Evolutionary conservation across 176 grass and related monocot genomes (phyloP), one percentile per base, ranked within the genome.

Genomic region (Hyparrhenia diplandra): DNA sequence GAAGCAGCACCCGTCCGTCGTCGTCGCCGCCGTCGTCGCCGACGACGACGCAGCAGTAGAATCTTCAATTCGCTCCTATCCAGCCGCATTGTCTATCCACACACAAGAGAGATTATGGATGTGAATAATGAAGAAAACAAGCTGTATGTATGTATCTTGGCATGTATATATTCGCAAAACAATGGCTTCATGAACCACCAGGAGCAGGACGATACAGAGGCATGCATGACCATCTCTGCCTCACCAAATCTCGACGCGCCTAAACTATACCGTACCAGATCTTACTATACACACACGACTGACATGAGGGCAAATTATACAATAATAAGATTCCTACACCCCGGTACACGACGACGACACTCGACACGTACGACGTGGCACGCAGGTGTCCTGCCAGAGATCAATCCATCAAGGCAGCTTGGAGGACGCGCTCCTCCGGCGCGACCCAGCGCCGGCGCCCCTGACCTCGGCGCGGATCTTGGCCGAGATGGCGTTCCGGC

Each of bases 401-500:
- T 1, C 2, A n/a, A 32, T 5, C 0, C 2, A 36, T 87, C 73
- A 96, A 0, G 83, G 28, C 40, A 96, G 60, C 51, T 92, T 98
- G 16, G 84, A 41, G 3, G 95, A 92, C 2, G 81, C 78, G 78
- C 79, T 79, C 83, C 74, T 90, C 29, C 83, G 85, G 5, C 75
- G 81, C 7, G 80, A 41, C 10, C 31, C 64, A 11, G 10, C 24
- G 8, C 31, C 76, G 65, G 71, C 82, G 80, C 37, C 83, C 85
- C 34, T 82, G 69, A 73, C 88, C 23, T 98, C 92, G 13, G 87
- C 69, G 36, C 87, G 81, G 41, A 91, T 63, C 87, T 92, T 98
- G 14, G 88, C 86, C 16, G 90, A 87, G 73, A 98, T 90, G 42
- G 95, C 95, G 83, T 89, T 94, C 51, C 92, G 58, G 0, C 90